phyloP scores from a whole-genome alignment of 2,329 filamentous ascomycete genomes.

The Pseudogymnoascus sp. region DNA sequence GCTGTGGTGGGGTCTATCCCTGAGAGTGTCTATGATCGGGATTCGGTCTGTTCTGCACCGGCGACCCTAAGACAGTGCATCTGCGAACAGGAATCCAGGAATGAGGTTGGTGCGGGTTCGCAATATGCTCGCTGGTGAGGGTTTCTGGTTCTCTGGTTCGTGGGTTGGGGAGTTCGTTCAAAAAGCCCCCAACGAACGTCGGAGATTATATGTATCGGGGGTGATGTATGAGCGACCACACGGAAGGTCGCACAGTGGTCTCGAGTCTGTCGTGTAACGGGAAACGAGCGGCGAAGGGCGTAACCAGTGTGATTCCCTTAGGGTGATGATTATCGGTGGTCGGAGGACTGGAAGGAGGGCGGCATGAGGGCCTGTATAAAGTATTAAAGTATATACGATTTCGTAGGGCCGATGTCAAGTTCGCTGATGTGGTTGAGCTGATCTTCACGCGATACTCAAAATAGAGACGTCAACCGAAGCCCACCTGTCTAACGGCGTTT shows the following conservation, averaged over 20 bases:
- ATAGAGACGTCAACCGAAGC: conserved; percentile 6
- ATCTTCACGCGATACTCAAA: conserved; percentile 5
- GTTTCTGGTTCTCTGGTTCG: neutral
- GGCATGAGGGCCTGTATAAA: conserved; percentile 5
- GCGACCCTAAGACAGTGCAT: neutral
- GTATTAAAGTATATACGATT: neutral
- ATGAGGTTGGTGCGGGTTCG: neutral
- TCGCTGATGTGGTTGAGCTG: neutral
- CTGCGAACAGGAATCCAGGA: neutral
- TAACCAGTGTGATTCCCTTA: neutral
- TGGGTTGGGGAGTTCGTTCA: neutral
- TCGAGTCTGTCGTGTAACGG: neutral
- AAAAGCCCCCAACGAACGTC: neutral
- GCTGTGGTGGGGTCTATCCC: conserved; percentile 1
- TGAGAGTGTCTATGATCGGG: neutral
- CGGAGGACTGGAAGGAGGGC: neutral
- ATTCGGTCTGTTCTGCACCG: neutral
- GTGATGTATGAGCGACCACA: neutral
- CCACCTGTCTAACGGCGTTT: conserved; percentile 3
- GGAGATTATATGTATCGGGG: conserved; percentile 3
- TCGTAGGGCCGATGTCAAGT: conserved; percentile 3
- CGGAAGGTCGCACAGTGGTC: neutral
- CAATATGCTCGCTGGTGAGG: neutral
- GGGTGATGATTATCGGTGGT: neutral
- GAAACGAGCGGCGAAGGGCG: neutral